phyloP scores from a whole-genome alignment of 1,284 basidiomycete species.

The Cryptococcus sp. region DNA sequence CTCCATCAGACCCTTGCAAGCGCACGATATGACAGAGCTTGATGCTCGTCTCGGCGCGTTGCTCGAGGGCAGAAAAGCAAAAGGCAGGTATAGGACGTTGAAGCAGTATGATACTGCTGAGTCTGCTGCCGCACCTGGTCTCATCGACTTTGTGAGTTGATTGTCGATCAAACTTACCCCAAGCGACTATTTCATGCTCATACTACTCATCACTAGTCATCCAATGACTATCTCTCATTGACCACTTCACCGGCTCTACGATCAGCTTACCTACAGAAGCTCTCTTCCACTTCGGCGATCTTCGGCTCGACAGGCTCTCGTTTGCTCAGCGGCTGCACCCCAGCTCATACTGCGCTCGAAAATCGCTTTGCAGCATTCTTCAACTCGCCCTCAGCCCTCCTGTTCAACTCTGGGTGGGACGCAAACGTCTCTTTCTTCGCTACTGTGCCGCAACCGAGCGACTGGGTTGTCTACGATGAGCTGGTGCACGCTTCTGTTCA shows the following conservation, averaged over 20 bases:
- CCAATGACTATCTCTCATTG: constrained; percentile 91
- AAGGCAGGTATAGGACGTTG: constrained; percentile 40
- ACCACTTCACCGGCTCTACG: constrained; percentile 65
- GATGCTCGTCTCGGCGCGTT: constrained; percentile 30
- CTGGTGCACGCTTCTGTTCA: constrained; percentile 91
- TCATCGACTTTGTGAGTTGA: constrained; percentile 48
- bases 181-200: background rate
- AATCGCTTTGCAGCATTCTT: constrained; percentile 68
- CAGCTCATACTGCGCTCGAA: constrained; percentile 70
- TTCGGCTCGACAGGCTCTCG: constrained; percentile 91
- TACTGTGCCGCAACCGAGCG: constrained; percentile 74
- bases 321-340: constrained; percentile 76
- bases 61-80: constrained; percentile 33
- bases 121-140: constrained; percentile 3
- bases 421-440: constrained; percentile 90
- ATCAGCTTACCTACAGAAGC: constrained; percentile 61
- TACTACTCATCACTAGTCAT: constrained; percentile 28
- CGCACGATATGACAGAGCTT: constrained; percentile 25
- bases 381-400: constrained; percentile 65
- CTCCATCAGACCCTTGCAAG: background rate
- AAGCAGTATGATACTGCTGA: constrained; percentile 38
- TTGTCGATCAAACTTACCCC: background rate
- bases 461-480: constrained; percentile 81
- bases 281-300: constrained; percentile 61
- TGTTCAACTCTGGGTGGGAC: constrained; percentile 95